phyloP scores from a whole-genome alignment of 345 rosid species.

The sweet orange (Citrus sinensis) region DNA sequence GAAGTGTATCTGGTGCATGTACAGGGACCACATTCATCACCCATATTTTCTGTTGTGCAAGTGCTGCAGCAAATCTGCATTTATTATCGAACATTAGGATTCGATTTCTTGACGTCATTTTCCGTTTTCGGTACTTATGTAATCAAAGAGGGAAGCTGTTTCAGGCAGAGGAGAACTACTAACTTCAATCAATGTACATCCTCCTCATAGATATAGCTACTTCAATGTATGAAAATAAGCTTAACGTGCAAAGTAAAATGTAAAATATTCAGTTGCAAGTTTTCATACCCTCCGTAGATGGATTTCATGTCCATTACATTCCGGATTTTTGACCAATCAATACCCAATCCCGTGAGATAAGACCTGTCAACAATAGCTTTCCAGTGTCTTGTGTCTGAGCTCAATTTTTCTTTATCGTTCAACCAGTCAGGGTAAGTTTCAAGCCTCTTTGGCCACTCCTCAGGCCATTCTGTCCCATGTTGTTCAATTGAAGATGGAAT shows the following conservation, averaged over 20 bases:
- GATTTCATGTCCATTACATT: conserved; percentile 98
- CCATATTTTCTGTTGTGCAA: conserved; percentile 72
- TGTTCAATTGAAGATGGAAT: conserved; percentile 86
- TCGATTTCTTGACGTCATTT: not conserved
- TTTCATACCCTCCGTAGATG: conserved; percentile 82
- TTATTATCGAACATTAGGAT: conserved; percentile 4
- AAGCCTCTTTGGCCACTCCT: conserved; percentile 94
- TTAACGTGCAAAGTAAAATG: not conserved
- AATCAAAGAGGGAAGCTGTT: too few species aligned
- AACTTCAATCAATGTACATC: not conserved
- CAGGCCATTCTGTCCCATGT: conserved; percentile 97
- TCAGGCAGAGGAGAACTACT: not conserved
- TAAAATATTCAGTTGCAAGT: conserved; percentile 2
- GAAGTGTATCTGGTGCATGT: conserved; percentile 91
- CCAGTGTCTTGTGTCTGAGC: conserved; percentile 71
- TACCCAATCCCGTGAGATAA: conserved; percentile 77
- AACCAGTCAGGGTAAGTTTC: conserved; percentile 96
- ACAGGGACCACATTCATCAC: conserved; percentile 91
- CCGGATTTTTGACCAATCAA: conserved; percentile 78
- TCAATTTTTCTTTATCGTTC: conserved; percentile 55
- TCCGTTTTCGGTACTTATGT: not conserved
- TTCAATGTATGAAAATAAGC: not conserved
- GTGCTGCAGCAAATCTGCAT: conserved; percentile 86
- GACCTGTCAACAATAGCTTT: conserved; percentile 73
- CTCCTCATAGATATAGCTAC: not conserved